A percentile compares a stretch with the other conserved stretches of the same genome.
Evolutionary conservation across 164 flowering plant species (phyloP).

Genomic region (Berberis vulgaris): DNA sequence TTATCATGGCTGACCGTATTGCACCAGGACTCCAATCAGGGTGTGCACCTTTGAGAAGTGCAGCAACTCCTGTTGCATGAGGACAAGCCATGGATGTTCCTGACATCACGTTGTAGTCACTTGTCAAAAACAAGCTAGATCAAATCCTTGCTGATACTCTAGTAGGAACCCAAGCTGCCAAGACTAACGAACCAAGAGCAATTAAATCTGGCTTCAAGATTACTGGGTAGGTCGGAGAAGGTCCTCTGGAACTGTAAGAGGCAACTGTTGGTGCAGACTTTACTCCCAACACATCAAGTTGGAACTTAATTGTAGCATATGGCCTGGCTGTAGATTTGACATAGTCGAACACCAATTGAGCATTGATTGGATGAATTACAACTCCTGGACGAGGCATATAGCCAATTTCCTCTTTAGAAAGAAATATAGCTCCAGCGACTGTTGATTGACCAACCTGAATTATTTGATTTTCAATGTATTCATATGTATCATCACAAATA

Average conservation of each 20-base stretch:
- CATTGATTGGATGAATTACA: background rate
- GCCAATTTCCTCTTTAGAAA: background rate
- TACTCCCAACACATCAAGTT: constrained; percentile 11
- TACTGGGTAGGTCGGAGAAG: constrained; percentile 7
- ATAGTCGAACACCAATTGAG: background rate
- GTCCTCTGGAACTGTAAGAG: constrained; percentile 39
- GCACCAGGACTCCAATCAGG: constrained; percentile 43
- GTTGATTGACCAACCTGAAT: background rate
- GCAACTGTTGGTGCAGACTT: constrained; percentile 49
- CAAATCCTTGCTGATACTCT: constrained; percentile 2
- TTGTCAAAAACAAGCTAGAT: constrained; percentile 4
- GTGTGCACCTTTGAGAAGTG: constrained; percentile 30
- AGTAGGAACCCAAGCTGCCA: constrained; percentile 36
- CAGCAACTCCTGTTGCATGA: constrained; percentile 31
- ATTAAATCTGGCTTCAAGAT: constrained; percentile 21
- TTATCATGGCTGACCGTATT: constrained; percentile 35
- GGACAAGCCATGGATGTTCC: constrained; percentile 44
- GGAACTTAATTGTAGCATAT: constrained; percentile 3
- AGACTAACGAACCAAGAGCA: constrained; percentile 31
- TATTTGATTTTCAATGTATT: background rate
- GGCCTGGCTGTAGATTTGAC: background rate
- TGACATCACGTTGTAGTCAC: constrained; percentile 22
- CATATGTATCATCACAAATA: background rate
- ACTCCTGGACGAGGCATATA: background rate
- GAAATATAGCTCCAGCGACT: constrained; percentile 7